These are phyloP conservation scores for Lachnellula suecica DNA, from an alignment of 2,329 filamentous ascomycete species.

Conservation along the genomic window DNA sequence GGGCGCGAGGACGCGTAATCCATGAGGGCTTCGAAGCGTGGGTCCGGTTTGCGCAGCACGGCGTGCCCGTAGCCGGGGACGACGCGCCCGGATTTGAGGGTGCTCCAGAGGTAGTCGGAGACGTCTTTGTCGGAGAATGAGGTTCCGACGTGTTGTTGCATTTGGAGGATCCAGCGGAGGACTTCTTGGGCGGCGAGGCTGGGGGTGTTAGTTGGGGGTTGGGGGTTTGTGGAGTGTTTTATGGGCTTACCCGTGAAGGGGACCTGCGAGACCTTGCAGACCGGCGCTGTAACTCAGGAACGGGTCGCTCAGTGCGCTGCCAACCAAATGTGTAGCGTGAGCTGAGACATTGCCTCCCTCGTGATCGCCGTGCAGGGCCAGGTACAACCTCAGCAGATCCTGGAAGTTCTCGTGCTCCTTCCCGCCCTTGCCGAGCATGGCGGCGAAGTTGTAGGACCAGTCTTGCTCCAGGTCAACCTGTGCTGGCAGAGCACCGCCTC, in stretches of 20 bases:
- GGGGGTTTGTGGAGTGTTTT: neutral
- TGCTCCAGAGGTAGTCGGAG: constrained; percentile 86
- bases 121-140: constrained; percentile 80
- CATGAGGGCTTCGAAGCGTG: constrained; percentile 94
- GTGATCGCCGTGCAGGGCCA: constrained; percentile 96
- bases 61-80: constrained; percentile 93
- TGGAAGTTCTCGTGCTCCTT: constrained; percentile 92
- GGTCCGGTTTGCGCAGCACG: constrained; percentile 94
- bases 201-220: constrained; percentile 3
- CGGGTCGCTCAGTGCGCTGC: constrained; percentile 89
- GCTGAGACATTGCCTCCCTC: constrained; percentile 98
- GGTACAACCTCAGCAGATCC: constrained; percentile 88
- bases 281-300: constrained; percentile 96
- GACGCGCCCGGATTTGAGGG: constrained; percentile 89
- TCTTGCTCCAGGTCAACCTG: constrained; percentile 82
- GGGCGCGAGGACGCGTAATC: constrained; percentile 85
- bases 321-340: constrained; percentile 91
- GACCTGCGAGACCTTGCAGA: constrained; percentile 92
- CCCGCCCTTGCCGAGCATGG: constrained; percentile 88
- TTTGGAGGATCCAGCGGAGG: constrained; percentile 92
- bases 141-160: constrained; percentile 83
- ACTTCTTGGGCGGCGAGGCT: constrained; percentile 95
- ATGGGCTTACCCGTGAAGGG: constrained; percentile 69
- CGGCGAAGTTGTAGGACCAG: constrained; percentile 98
- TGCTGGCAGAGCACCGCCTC: constrained; percentile 74